Evolutionary conservation across 202 grass and related monocot genomes (phyloP).

Genomic region (Panicum hallii): DNA sequence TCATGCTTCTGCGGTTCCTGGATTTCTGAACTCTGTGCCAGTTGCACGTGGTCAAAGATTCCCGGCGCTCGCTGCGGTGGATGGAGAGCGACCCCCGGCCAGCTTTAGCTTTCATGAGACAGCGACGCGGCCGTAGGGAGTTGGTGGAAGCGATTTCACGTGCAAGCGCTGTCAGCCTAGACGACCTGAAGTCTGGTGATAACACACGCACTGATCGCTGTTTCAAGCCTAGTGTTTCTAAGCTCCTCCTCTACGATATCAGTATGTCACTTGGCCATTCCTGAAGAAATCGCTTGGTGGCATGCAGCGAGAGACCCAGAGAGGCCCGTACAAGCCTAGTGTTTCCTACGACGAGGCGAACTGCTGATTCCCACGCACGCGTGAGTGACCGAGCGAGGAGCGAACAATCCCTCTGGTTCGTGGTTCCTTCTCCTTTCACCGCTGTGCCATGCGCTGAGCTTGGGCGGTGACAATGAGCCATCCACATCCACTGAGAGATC

Average conservation of each 20-base stretch:
- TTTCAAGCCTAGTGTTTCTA: no score
- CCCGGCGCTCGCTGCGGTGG: neutral
- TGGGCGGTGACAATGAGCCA: neutral
- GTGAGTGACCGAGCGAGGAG: neutral
- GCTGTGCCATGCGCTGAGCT: neutral
- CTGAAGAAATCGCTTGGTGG: neutral
- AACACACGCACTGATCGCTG: no score
- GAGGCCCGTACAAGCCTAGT: neutral
- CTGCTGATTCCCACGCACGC: slow-evolving; percentile 36
- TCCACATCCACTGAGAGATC: neutral
- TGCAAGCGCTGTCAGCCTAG: neutral
- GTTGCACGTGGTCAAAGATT: slow-evolving; percentile 63
- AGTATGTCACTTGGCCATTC: neutral
- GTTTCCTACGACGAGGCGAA: neutral
- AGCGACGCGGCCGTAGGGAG: slow-evolving; percentile 27
- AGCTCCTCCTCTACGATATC: neutral
- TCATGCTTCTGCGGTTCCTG: neutral
- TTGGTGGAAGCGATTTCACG: slow-evolving; percentile 40
- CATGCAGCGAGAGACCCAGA: neutral
- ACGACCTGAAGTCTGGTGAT: no score
- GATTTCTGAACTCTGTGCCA: slow-evolving; percentile 29
- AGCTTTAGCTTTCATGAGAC: slow-evolving; percentile 51
- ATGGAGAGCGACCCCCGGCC: neutral
- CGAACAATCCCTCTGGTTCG: neutral
- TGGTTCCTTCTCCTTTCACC: neutral